Percentiles rank a stretch among this genome's conserved stretches.
Conservation (phyloP, 2,329 filamentous ascomycete species). For the Diaporthe vexans region DNA sequence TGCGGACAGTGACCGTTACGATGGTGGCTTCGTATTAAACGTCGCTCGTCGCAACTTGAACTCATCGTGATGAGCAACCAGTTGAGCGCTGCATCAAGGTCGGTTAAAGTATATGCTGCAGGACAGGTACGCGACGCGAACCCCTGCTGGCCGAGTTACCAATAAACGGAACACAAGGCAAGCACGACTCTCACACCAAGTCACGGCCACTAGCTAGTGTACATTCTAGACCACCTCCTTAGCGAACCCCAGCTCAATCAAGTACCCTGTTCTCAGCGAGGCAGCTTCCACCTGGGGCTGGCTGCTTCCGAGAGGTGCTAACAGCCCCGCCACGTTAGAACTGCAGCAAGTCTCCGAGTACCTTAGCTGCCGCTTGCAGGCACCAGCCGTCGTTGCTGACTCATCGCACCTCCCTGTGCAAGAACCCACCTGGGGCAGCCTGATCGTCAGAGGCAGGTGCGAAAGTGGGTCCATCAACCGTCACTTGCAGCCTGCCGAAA, state of each 20-base stretch:
- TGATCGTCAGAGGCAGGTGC: constrained; percentile 23
- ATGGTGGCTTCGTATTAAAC: background rate
- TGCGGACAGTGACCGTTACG: background rate
- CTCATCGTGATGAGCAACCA: background rate
- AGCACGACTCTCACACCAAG: constrained; percentile 39
- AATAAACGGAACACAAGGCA: background rate
- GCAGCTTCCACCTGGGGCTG: background rate
- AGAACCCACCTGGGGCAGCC: constrained; percentile 1
- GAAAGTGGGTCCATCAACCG: constrained; percentile 25
- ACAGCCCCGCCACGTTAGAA: background rate
- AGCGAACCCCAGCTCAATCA: too few relatives aligned
- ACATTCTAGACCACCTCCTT: background rate
- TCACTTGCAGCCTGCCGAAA: constrained; percentile 33
- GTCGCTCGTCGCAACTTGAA: background rate
- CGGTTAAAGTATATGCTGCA: background rate
- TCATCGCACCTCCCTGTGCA: constrained; percentile 1
- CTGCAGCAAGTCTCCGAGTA: background rate
- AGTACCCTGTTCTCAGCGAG: constrained; percentile 1
- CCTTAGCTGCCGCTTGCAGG: background rate
- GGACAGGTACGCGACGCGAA: constrained; percentile 34
- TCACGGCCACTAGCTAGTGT: constrained; percentile 20
- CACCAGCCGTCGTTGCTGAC: constrained; percentile 9
- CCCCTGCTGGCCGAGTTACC: constrained; percentile 26
- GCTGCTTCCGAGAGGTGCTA: background rate
- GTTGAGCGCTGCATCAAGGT: background rate